Evolutionary conservation across 352 stramenopile genomes (phyloP), one percentile per base, ranked within the genome.

Genomic region (Phytophthora pinifolia): DNA sequence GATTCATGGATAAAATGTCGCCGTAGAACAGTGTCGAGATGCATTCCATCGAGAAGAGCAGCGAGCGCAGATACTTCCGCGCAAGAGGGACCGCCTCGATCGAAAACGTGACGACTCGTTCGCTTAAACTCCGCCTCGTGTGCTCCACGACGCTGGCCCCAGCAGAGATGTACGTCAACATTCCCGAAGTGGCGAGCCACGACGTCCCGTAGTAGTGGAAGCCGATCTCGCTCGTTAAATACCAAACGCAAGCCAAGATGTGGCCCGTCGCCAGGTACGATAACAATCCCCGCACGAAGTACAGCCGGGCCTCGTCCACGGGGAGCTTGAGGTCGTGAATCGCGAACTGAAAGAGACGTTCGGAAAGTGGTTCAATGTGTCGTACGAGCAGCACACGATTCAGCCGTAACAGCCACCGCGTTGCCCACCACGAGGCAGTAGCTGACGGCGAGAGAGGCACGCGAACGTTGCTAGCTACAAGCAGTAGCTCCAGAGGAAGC

Each of bases 1-100:
- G 22, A 30, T 89, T 91, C 62, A 88, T 82, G 3, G 78, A 88
- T 6, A 78, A 33, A 15, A 89, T 83, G 32, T 91, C 80, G 3
- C 72, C 80, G 35, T 91, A 91, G 44, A 79, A 91, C 3, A 89
- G 56, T 9, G 78, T 89, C 13, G 80, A 83, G 36, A 91, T 86
- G 1, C 78, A 90, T 20, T 74, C 69, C 4, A 88, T 54, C 0
- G 78, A 74, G 54, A 88, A 88, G 25, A 86, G 60, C 25, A 91
- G 67, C 9, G 78, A 78, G 1, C 80, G 78, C 12, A 86, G 36
- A 45, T 89, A 91, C 62, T 91, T 87, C 14, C 78, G 72, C 3
- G 32, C 41, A 0, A 88, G 46, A n/a, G 74, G 67, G 7, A 86
- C 57, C 33, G 45, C 61, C 8, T 50, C 22, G 17, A 69, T 33